Conservation (phyloP, 2,329 filamentous ascomycete species). For the Colletotrichum tabaci region DNA sequence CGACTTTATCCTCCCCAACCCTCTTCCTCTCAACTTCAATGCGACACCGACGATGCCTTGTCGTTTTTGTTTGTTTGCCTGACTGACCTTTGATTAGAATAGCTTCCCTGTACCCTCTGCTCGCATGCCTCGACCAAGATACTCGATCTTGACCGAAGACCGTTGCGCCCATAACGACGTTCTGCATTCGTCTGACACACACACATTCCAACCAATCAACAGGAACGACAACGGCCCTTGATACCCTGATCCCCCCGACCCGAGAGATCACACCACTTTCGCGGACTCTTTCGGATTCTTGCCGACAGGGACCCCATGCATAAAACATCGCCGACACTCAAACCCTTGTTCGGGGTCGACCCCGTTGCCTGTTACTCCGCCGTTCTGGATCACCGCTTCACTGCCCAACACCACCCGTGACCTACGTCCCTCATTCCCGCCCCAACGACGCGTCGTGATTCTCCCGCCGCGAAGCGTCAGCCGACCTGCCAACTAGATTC, state of each 20-base stretch:
- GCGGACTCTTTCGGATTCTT: constrained; percentile 24
- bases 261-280: constrained; percentile 41
- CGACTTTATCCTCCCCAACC: not conserved
- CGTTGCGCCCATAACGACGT: not conserved
- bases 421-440: not conserved
- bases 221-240: not conserved
- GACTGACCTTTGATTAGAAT: not conserved
- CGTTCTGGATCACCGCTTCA: not conserved
- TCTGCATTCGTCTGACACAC: not conserved
- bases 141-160: not conserved
- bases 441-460: not conserved
- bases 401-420: not conserved
- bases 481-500: not conserved
- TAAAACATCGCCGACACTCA: constrained; percentile 15
- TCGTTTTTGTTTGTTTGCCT: not conserved
- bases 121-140: not conserved
- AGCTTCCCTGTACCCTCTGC: too few species aligned
- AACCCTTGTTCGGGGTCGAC: not conserved
- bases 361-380: not conserved
- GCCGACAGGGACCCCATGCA: constrained; percentile 23
- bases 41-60: not conserved
- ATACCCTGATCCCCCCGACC: constrained; percentile 16
- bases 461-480: not conserved
- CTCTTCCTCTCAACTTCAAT: not conserved
- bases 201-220: constrained; percentile 1